These are phyloP conservation scores for Rhodamnia rubescens DNA, from an alignment of 345 rosid species.

Conservation along the genomic window DNA sequence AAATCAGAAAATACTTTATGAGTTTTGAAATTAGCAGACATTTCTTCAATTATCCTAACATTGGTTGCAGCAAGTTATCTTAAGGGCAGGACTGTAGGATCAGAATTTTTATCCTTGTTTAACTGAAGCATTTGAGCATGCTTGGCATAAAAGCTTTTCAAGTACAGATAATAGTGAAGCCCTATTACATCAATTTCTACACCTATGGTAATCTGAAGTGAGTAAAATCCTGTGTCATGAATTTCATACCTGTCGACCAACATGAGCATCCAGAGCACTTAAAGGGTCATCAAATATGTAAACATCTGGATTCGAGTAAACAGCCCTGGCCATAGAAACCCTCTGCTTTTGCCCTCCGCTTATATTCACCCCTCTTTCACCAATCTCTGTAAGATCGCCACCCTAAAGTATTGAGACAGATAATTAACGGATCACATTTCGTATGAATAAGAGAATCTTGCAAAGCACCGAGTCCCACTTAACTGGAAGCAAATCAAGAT, in stretches of 20 bases:
- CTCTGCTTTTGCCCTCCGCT: constrained; percentile 99
- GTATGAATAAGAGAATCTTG: not conserved
- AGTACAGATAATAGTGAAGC: not conserved
- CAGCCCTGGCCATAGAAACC: constrained; percentile 96
- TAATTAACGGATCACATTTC: not conserved
- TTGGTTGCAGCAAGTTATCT: not conserved
- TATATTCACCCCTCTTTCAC: constrained; percentile 96
- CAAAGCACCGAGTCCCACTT: constrained; percentile 18
- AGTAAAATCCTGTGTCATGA: not conserved
- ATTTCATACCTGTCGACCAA: constrained; percentile 62
- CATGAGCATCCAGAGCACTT: constrained; percentile 94
- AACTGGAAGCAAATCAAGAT: constrained; percentile 83
- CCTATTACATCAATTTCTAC: not conserved
- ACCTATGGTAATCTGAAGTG: not conserved
- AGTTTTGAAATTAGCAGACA: not conserved
- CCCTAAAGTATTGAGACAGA: constrained; percentile 29
- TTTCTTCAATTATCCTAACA: not conserved
- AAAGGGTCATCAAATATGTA: constrained; percentile 95
- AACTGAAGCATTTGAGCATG: not conserved
- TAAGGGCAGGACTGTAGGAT: not conserved
- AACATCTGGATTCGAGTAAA: constrained; percentile 82
- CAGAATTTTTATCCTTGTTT: not conserved
- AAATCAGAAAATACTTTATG: not conserved
- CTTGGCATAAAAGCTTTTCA: not conserved
- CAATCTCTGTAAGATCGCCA: constrained; percentile 85